These are phyloP conservation scores for Phyllostachys edulis DNA, from an alignment of 176 grass and related monocot species.

Conservation along the genomic window DNA sequence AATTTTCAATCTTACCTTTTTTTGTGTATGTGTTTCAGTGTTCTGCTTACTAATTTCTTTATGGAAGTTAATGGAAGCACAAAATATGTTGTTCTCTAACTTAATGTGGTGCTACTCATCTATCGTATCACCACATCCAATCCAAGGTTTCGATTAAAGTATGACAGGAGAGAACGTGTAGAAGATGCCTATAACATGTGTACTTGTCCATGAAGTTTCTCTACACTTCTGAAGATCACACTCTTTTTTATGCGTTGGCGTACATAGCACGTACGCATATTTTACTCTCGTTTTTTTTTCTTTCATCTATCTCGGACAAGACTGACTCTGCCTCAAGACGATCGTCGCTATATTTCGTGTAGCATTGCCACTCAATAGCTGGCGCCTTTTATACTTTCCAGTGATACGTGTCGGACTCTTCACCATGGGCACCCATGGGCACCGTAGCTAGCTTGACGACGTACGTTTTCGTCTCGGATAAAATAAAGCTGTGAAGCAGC, in stretches of 20 bases:
- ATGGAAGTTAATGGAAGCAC: neutral
- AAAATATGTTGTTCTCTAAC: too few species aligned
- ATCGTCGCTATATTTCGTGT: neutral
- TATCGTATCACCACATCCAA: neutral
- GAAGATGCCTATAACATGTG: neutral
- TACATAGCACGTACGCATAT: neutral
- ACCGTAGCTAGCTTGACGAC: neutral
- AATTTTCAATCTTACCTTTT: neutral
- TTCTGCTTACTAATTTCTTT: neutral
- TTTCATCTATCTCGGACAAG: neutral
- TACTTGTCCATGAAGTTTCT: neutral
- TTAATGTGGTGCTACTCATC: neutral
- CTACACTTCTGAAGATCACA: neutral
- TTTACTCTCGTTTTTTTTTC: neutral
- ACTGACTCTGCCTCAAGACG: too few species aligned
- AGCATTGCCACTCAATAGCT: neutral
- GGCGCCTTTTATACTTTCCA: neutral
- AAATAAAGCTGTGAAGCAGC: neutral
- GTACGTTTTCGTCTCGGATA: neutral
- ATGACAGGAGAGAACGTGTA: neutral
- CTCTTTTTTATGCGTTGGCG: neutral
- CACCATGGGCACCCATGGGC: neutral
- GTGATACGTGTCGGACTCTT: neutral
- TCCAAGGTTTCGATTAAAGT: neutral
- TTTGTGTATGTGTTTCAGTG: neutral